Percentiles rank a stretch among this genome's conserved stretches.
These are phyloP conservation scores for Carex cristatella DNA, from an alignment of 176 grass and related monocot genomes.

Conservation along the genomic window DNA sequence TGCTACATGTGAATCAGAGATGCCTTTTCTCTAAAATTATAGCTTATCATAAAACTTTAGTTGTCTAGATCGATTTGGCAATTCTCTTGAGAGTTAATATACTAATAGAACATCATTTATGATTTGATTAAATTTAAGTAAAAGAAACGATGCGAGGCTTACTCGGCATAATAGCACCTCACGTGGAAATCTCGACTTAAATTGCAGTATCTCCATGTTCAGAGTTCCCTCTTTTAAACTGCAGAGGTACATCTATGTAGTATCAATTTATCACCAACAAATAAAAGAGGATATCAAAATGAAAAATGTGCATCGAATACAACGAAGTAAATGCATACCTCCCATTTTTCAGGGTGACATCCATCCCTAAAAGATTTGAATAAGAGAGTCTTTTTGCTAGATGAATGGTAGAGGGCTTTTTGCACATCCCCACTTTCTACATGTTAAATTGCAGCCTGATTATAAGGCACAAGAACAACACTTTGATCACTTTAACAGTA, in stretches of 20 bases:
- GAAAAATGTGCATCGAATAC: background rate
- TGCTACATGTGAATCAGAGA: background rate
- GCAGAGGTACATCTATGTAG: constrained; percentile 17
- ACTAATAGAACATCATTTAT: background rate
- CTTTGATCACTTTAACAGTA: background rate
- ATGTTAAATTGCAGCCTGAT: constrained; percentile 11
- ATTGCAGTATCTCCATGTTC: constrained; percentile 89
- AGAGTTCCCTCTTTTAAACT: constrained; percentile 96
- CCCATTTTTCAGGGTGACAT: constrained; percentile 81
- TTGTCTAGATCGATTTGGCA: background rate
- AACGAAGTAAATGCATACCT: constrained; percentile 44
- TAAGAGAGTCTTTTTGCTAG: constrained; percentile 72
- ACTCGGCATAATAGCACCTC: constrained; percentile 96
- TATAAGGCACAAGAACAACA: background rate
- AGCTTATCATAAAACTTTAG: background rate
- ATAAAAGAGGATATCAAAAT: background rate
- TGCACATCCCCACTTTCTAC: constrained; percentile 84
- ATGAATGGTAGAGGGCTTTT: constrained; percentile 65
- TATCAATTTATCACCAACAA: constrained; percentile 13
- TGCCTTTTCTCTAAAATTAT: background rate
- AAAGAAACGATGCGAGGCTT: constrained; percentile 23
- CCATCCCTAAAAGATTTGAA: constrained; percentile 86
- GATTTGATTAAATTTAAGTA: constrained; percentile 1
- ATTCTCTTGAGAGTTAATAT: background rate
- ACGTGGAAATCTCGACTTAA: constrained; percentile 81